Evolutionary conservation across 805 yeast genomes (phyloP), one percentile per base, ranked within the genome.

Genomic region (Metschnikowia lunata): DNA sequence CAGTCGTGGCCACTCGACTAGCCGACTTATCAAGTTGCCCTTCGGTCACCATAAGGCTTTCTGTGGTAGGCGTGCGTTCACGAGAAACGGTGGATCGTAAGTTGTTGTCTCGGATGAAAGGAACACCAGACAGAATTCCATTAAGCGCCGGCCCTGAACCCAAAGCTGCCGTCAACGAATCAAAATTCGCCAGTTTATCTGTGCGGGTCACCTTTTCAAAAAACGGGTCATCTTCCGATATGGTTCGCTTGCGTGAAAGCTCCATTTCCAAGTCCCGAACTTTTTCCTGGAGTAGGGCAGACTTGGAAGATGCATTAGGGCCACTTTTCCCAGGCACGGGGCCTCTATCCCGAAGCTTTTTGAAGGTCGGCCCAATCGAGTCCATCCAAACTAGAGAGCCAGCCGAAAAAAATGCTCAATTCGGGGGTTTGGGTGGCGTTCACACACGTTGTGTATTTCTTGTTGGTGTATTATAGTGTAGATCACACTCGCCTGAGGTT

Each of bases 151-250:
- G 23, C n/a, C 31, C 31, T 10, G 31, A 29, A 10, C n/a, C 31
- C 31, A 29, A 29, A 29, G 4, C n/a, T n/a, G 27, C 28, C 8
- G 27, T 28, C 27, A 34, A 37, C 34, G 32, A 34, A 23, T 43
- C 37, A 12, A 31, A 13, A 8, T n/a, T 29, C 8, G 32, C 37
- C n/a, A 12, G n/a, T 29, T 29, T 29, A 18, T 37, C 49, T 13
- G 42, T 39, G 8, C 46, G 47, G 13, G 44, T 15, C 11, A 13
- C 34, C 30, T 43, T 61, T 39, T 63, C 69, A 37, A 57, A 54
- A 47, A 63, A 64, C 6, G 69, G 69, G 42, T 63, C 63, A 33
- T 60, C 64, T 12, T 51, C 58, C 18, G 51, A 45, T 28, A 46
- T 44, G 8, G 43, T 47, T 23, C 57, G 54, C 29, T 46, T 49